These are phyloP conservation scores for Neoboletus brunneissimus DNA, from an alignment of 768 basidiomycete species.

Conservation along the genomic window DNA sequence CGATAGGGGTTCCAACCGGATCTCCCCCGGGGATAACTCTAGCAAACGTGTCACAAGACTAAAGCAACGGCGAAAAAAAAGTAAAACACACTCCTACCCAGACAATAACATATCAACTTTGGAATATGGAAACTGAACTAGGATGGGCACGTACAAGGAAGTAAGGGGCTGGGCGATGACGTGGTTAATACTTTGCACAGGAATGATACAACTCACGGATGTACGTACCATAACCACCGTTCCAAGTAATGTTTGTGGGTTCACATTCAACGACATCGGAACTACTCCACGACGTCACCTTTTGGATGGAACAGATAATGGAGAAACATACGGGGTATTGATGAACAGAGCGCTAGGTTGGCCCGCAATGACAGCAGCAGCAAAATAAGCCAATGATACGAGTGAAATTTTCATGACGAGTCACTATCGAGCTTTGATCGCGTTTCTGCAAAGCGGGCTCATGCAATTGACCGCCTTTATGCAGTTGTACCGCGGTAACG, in stretches of 20 bases:
- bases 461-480: background rate
- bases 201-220: too few relatives aligned
- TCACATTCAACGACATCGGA: background rate
- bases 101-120: conserved; percentile 20
- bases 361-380: background rate
- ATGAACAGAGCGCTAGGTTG: background rate
- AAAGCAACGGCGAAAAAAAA: background rate
- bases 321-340: background rate
- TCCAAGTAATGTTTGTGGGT: background rate
- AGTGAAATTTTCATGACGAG: background rate
- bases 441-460: background rate
- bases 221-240: background rate
- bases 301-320: background rate
- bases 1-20: background rate
- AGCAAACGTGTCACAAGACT: background rate
- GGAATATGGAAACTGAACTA: background rate
- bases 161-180: conserved; percentile 37
- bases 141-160: conserved; percentile 45
- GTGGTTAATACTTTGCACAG: background rate
- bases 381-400: background rate
- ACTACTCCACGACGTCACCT: background rate
- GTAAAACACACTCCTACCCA: conserved; percentile 26
- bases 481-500: background rate
- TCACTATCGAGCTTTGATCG: background rate
- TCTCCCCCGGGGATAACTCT: background rate